Evolutionary conservation across 768 basidiomycete genomes (phyloP).

Genomic region (Gloeophyllum trabeum): DNA sequence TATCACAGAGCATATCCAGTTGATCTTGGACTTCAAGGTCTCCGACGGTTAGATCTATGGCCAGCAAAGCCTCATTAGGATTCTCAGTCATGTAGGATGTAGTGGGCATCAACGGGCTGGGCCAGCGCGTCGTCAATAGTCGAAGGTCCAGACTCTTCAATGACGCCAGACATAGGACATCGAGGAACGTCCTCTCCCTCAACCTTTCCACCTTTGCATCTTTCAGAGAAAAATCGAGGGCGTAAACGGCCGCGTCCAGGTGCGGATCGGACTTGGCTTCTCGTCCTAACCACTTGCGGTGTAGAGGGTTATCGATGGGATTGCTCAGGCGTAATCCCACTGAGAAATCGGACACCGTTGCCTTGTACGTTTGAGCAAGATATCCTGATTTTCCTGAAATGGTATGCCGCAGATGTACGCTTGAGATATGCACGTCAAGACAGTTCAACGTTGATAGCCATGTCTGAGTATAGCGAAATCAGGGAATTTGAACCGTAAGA

Average conservation of each 20-base stretch:
- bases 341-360: slow-evolving; percentile 28
- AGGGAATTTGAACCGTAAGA: background rate
- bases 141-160: slow-evolving; percentile 28
- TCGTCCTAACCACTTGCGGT: slow-evolving; percentile 43
- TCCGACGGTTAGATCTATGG: slow-evolving; percentile 27
- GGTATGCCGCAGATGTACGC: slow-evolving; percentile 8
- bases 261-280: slow-evolving; percentile 14
- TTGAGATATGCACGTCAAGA: background rate
- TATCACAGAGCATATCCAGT: background rate
- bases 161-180: slow-evolving; percentile 26
- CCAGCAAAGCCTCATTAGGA: slow-evolving; percentile 46
- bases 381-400: slow-evolving; percentile 17
- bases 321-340: slow-evolving; percentile 37
- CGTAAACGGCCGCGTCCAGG: slow-evolving; percentile 38
- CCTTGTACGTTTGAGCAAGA: slow-evolving; percentile 24
- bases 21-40: background rate
- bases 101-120: slow-evolving; percentile 38
- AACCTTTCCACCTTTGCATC: slow-evolving; percentile 34
- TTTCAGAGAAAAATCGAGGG: slow-evolving; percentile 30
- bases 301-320: slow-evolving; percentile 28
- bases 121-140: slow-evolving; percentile 48
- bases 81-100: slow-evolving; percentile 43
- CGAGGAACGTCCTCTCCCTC: slow-evolving; percentile 9
- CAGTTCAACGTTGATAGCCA: background rate
- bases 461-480: background rate